These are phyloP conservation scores for Trichoderma sp. DNA, from an alignment of 2,329 filamentous ascomycete species.

Conservation along the genomic window DNA sequence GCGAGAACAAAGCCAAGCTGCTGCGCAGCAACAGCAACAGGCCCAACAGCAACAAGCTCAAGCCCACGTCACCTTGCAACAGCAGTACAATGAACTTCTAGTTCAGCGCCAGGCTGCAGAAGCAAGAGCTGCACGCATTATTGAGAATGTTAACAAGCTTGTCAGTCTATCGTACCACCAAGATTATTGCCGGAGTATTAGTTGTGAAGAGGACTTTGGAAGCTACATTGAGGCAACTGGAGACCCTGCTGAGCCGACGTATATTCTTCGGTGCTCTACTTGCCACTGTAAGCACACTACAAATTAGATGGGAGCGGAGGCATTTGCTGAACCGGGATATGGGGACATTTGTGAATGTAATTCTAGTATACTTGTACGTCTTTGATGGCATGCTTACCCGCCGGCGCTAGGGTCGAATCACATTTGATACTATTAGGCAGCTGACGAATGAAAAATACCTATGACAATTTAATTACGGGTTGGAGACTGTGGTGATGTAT, in stretches of 20 bases:
- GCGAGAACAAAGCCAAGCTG: background rate
- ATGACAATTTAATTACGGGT: background rate
- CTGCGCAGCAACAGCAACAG: background rate
- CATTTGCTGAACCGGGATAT: background rate
- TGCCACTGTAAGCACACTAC: too few species aligned
- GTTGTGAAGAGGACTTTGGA: background rate
- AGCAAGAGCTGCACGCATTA: background rate
- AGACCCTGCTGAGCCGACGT: background rate
- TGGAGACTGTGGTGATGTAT: background rate
- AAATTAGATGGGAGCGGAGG: background rate
- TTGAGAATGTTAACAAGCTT: conserved; percentile 1
- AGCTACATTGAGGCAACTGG: conserved; percentile 12
- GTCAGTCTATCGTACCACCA: background rate
- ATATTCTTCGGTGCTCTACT: conserved; percentile 13
- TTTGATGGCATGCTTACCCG: conserved; percentile 38
- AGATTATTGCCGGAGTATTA: background rate
- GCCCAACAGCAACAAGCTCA: too few species aligned
- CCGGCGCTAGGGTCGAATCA: conserved; percentile 37
- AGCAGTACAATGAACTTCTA: background rate
- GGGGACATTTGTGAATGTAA: background rate
- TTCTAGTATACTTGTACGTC: background rate
- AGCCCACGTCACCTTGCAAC: too few species aligned
- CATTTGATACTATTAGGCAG: conserved; percentile 29
- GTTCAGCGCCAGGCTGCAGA: background rate
- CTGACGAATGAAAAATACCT: background rate